phyloP scores from a whole-genome alignment of 2,329 filamentous ascomycete genomes.

The Aspergillus fischeri region DNA sequence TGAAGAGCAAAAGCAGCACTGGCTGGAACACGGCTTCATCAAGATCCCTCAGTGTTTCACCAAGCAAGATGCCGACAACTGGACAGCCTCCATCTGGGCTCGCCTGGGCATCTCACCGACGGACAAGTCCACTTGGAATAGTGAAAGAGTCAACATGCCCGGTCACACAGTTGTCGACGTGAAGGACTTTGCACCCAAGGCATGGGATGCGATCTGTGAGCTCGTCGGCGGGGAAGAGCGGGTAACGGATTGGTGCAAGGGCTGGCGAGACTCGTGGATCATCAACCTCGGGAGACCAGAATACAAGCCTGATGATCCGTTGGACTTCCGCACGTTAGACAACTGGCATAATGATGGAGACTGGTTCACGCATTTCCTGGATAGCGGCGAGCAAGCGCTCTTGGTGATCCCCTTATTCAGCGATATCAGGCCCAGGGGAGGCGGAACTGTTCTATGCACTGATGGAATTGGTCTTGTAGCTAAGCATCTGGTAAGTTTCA shows the following conservation, averaged over 20 bases:
- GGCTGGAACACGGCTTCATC: conserved; percentile 54
- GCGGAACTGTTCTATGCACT: conserved; percentile 63
- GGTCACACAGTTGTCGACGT: conserved; percentile 53
- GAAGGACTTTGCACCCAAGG: conserved; percentile 57
- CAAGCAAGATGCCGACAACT: conserved; percentile 43
- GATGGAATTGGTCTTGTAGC: conserved; percentile 57
- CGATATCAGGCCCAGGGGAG: conserved; percentile 57
- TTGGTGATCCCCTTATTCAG: conserved; percentile 66
- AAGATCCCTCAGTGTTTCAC: conserved; percentile 53
- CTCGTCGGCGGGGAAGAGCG: conserved; percentile 61
- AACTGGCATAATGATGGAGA: conserved; percentile 69
- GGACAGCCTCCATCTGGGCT: conserved; percentile 55
- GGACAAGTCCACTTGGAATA: conserved; percentile 63
- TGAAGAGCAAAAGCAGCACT: conserved; percentile 49
- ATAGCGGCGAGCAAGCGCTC: conserved; percentile 65
- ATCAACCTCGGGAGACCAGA: conserved; percentile 62
- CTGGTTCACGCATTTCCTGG: conserved; percentile 69
- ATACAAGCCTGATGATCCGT: conserved; percentile 49
- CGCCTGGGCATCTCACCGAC: conserved; percentile 61
- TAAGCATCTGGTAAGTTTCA: conserved; percentile 43
- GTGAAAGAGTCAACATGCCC: conserved; percentile 62
- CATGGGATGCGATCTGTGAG: conserved; percentile 64
- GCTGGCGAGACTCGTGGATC: conserved; percentile 66
- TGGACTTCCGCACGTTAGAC: conserved; percentile 50
- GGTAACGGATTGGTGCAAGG: conserved; percentile 45